These are phyloP conservation scores for Acanthamoeba lenticulata DNA, from an alignment of 208 protist genomes.

Conservation along the genomic window DNA sequence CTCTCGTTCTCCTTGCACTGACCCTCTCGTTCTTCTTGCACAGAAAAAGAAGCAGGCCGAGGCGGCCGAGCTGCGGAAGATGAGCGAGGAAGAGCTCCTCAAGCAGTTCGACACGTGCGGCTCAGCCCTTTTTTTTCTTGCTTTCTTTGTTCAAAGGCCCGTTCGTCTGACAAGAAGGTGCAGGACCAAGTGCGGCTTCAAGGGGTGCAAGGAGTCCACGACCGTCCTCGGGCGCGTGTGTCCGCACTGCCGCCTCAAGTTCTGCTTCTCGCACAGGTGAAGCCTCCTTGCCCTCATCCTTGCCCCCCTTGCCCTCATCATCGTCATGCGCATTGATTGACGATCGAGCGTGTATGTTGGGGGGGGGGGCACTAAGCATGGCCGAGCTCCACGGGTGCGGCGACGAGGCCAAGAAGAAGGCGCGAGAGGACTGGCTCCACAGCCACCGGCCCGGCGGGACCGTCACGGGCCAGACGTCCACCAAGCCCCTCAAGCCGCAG, in stretches of 20 bases:
- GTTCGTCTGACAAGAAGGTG: not conserved
- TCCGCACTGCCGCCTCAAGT: constrained; percentile 47
- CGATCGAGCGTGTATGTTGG: not conserved
- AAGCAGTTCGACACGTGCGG: constrained; percentile 43
- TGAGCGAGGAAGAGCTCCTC: constrained; percentile 59
- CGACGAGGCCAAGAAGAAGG: constrained; percentile 53
- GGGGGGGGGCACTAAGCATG: not conserved
- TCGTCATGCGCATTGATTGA: not conserved
- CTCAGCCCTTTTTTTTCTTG: too few relatives aligned
- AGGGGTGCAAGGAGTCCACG: constrained; percentile 12
- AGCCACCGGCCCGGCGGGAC: constrained; percentile 16
- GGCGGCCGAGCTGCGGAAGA: not conserved
- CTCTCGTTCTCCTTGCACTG: not conserved
- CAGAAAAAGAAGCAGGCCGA: constrained; percentile 65
- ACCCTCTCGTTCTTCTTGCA: not conserved
- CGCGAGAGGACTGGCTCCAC: constrained; percentile 32
- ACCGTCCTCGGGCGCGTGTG: constrained; percentile 45
- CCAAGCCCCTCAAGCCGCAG: constrained; percentile 30
- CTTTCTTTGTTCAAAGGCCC: not conserved
- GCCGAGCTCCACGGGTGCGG: constrained; percentile 56
- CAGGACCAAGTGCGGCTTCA: constrained; percentile 44
- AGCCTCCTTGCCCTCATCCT: not conserved
- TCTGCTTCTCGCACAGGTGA: constrained; percentile 66
- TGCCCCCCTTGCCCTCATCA: too few relatives aligned
- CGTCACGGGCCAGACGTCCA: constrained; percentile 6